These are phyloP conservation scores for Colletotrichum noveboracense DNA, from an alignment of 2,329 filamentous ascomycete genomes.

Conservation along the genomic window DNA sequence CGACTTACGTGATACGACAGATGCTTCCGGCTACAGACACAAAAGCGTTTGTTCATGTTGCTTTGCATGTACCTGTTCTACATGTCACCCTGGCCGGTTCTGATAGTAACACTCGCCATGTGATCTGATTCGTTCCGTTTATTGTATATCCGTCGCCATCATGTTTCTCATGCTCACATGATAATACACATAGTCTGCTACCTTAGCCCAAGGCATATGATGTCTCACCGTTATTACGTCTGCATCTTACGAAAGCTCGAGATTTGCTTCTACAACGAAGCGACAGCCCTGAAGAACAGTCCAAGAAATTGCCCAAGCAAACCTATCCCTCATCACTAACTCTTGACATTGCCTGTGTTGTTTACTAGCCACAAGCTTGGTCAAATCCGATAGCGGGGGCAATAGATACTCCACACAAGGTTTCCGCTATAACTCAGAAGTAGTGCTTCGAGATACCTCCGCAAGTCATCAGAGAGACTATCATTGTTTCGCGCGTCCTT, in stretches of 20 bases:
- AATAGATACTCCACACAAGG: background rate
- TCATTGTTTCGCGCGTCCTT: background rate
- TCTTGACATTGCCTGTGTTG: background rate
- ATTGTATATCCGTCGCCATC: background rate
- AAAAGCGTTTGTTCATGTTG: background rate
- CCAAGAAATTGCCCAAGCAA: background rate
- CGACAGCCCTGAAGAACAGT: background rate
- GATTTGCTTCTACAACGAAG: background rate
- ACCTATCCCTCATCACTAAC: background rate
- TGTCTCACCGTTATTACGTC: background rate
- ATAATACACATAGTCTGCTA: background rate
- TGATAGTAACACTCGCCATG: background rate
- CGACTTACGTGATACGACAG: background rate
- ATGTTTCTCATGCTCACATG: background rate
- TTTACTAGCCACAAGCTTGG: background rate
- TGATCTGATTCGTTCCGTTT: background rate
- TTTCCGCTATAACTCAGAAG: background rate
- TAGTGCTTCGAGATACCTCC: background rate
- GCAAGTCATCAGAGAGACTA: background rate
- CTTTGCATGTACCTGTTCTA: background rate
- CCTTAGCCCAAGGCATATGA: background rate
- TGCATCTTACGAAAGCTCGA: background rate
- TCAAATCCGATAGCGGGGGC: background rate
- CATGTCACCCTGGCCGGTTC: background rate
- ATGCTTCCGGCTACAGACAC: background rate